Conservation (phyloP, 2,329 filamentous ascomycete species). For the Cladophialophora yegresii region DNA sequence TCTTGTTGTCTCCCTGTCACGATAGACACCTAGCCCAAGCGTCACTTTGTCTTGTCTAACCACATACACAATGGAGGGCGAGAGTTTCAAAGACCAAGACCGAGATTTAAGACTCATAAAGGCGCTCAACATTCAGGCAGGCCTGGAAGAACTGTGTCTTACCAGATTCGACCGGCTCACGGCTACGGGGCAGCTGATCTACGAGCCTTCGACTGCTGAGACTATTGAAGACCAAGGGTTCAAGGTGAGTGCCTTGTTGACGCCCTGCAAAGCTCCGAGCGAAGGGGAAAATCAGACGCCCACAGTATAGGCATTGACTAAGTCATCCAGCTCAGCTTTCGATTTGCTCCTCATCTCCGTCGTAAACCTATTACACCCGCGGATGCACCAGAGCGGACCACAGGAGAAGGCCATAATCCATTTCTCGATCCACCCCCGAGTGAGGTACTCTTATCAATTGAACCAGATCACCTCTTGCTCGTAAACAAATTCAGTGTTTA, state of each 20-base stretch:
- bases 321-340: slow-evolving; percentile 33
- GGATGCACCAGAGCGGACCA: slow-evolving; percentile 36
- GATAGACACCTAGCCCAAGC: neutral
- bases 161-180: slow-evolving; percentile 36
- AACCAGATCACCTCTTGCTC: slow-evolving; percentile 34
- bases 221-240: slow-evolving; percentile 36
- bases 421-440: slow-evolving; percentile 37
- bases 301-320: neutral
- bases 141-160: slow-evolving; percentile 38
- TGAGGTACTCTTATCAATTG: slow-evolving; percentile 34
- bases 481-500: slow-evolving; percentile 38
- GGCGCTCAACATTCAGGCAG: slow-evolving; percentile 27
- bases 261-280: neutral
- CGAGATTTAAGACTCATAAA: neutral
- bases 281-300: neutral
- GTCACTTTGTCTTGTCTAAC: neutral
- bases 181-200: slow-evolving; percentile 33
- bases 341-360: slow-evolving; percentile 34
- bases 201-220: slow-evolving; percentile 33
- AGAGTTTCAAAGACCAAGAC: neutral
- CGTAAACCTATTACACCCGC: slow-evolving; percentile 36
- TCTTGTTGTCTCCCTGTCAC: neutral
- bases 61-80: neutral
- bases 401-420: slow-evolving; percentile 31
- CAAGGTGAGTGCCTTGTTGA: slow-evolving; percentile 27